Percentiles rank a stretch among this genome's conserved stretches.
These are phyloP conservation scores for Tirmania nivea DNA, from an alignment of 495 filamentous ascomycete genomes.

Conservation along the genomic window DNA sequence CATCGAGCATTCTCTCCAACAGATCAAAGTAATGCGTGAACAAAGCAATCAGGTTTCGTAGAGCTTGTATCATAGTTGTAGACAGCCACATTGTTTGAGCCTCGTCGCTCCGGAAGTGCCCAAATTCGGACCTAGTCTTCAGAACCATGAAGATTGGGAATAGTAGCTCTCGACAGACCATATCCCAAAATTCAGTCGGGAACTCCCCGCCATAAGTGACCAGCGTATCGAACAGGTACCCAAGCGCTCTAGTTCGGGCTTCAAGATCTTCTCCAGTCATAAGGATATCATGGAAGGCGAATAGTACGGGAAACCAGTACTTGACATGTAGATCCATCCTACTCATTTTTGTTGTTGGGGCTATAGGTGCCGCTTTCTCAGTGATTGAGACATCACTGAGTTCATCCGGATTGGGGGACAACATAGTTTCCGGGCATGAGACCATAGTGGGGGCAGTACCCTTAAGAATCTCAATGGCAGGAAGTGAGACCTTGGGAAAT, in stretches of 20 bases:
- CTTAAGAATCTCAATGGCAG: constrained; percentile 87
- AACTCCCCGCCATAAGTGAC: constrained; percentile 80
- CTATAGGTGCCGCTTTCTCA: constrained; percentile 21
- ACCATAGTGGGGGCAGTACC: constrained; percentile 84
- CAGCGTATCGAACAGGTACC: constrained; percentile 86
- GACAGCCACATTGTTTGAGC: constrained; percentile 97
- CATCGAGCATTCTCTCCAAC: constrained; percentile 87
- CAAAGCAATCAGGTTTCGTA: constrained; percentile 92
- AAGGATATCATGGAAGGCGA: constrained; percentile 93
- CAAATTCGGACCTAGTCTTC: constrained; percentile 87
- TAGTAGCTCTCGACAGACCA: constrained; percentile 84
- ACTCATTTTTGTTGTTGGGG: constrained; percentile 40
- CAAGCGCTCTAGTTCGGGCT: constrained; percentile 78
- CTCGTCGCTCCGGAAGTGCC: constrained; percentile 77
- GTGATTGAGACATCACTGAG: constrained; percentile 11
- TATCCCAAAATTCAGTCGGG: constrained; percentile 91
- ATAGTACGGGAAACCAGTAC: constrained; percentile 94
- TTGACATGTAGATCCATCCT: constrained; percentile 47
- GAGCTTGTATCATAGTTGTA: constrained; percentile 96
- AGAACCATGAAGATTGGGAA: constrained; percentile 98
- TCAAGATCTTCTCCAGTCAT: constrained; percentile 99
- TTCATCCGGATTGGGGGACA: constrained; percentile 35
- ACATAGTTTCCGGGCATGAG: constrained; percentile 80
- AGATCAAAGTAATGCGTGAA: constrained; percentile 97
- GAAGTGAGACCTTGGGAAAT: constrained; percentile 93